These are phyloP conservation scores for barrel medic (Medicago truncatula) DNA, from an alignment of 306 rosid species.

Conservation along the genomic window MtrunA17r5.0-ANR NC_053042.1:20476001-20476500, in stretches of 20 bases:
- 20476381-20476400: constrained; percentile 46
- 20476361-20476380: constrained; percentile 31
- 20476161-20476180: constrained; percentile 88
- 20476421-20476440: constrained; percentile 42
- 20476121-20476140: constrained; percentile 98
- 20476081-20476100: constrained; percentile 87
- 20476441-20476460: constrained; percentile 7
- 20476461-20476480: neutral
- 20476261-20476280: neutral
- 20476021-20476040: constrained; percentile 88
- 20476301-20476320: constrained; percentile 34
- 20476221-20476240: neutral
- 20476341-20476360: neutral
- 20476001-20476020: constrained; percentile 54
- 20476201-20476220: neutral
- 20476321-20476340: neutral
- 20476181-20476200: constrained; percentile 75
- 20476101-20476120: constrained; percentile 99
- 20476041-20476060: constrained; percentile 91
- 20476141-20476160: constrained; percentile 90
- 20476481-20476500: constrained; percentile 1
- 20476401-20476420: constrained; percentile 41
- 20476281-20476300: constrained; percentile 36
- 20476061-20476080: constrained; percentile 95
- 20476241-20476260: constrained; percentile 5